phyloP scores from a whole-genome alignment of 164 flowering plant genomes.

The Berberis thunbergii region DNA sequence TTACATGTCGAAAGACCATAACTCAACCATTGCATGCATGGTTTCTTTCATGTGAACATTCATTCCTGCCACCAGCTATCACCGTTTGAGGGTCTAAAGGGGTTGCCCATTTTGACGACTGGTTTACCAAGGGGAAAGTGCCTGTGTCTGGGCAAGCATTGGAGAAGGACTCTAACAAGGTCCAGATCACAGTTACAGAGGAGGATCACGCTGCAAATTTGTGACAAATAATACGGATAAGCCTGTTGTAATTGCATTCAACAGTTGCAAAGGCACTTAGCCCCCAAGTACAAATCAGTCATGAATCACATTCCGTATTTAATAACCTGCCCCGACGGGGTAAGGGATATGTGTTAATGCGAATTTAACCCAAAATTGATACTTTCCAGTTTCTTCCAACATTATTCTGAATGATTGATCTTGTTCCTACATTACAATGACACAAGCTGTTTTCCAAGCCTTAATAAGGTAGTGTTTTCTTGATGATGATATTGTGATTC shows the following conservation, averaged over 20 bases:
- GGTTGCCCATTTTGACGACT: conserved; percentile 93
- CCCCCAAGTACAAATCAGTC: conserved; percentile 82
- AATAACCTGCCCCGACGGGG: conserved; percentile 94
- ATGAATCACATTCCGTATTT: conserved; percentile 96
- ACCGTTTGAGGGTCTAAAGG: conserved; percentile 93
- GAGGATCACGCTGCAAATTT: conserved; percentile 85
- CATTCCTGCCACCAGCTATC: conserved; percentile 63
- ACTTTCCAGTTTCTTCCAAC: not conserved
- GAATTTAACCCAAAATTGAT: not conserved
- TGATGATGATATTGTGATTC: conserved; percentile 91
- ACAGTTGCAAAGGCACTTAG: conserved; percentile 92
- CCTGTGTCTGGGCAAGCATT: conserved; percentile 94
- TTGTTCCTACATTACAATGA: not conserved
- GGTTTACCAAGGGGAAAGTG: conserved; percentile 85
- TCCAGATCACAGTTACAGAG: conserved; percentile 73
- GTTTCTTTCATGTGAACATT: conserved; percentile 88
- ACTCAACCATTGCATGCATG: conserved; percentile 92
- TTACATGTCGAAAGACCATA: conserved; percentile 85
- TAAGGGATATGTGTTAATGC: conserved; percentile 7
- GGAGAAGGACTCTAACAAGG: conserved; percentile 86
- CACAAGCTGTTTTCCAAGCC: conserved; percentile 93
- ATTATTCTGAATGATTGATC: not conserved
- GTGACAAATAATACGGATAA: conserved; percentile 61
- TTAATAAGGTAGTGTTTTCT: conserved; percentile 83
- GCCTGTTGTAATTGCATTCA: conserved; percentile 72